Evolutionary conservation across 1,139 yeast genomes (phyloP).

Genomic region (Saccharomyces hybrid): DNA sequence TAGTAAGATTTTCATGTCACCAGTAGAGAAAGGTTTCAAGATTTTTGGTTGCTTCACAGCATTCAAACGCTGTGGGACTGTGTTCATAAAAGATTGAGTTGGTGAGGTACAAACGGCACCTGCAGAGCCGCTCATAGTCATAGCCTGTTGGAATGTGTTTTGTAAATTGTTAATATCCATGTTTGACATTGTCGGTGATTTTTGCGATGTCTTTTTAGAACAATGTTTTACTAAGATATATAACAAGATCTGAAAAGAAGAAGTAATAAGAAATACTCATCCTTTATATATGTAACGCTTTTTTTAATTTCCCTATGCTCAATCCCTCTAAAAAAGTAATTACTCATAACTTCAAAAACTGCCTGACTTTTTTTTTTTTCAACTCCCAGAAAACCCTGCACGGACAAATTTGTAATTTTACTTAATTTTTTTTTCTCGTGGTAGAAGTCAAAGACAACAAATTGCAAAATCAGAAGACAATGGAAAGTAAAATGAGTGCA

Average conservation of each 20-base stretch:
- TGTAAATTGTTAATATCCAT: slow-evolving; percentile 49
- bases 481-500: neutral
- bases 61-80: slow-evolving; percentile 30
- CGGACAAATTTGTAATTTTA: neutral
- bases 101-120: slow-evolving; percentile 67
- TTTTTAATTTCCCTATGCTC: neutral
- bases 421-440: neutral
- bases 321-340: neutral
- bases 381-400: neutral
- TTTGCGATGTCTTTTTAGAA: neutral
- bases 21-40: slow-evolving; percentile 27
- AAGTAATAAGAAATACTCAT: neutral
- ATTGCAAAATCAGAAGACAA: neutral
- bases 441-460: neutral
- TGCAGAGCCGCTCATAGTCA: slow-evolving; percentile 39
- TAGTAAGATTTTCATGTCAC: slow-evolving; percentile 83
- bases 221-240: neutral
- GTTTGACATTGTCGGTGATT: neutral
- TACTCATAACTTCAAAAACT: neutral
- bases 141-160: slow-evolving; percentile 50
- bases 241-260: neutral
- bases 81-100: slow-evolving; percentile 38
- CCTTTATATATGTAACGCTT: neutral
- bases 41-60: slow-evolving; percentile 45
- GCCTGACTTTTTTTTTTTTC: neutral